These are phyloP conservation scores for Ogataea ganodermae DNA, from an alignment of 805 yeast species.

Conservation along the genomic window DNA sequence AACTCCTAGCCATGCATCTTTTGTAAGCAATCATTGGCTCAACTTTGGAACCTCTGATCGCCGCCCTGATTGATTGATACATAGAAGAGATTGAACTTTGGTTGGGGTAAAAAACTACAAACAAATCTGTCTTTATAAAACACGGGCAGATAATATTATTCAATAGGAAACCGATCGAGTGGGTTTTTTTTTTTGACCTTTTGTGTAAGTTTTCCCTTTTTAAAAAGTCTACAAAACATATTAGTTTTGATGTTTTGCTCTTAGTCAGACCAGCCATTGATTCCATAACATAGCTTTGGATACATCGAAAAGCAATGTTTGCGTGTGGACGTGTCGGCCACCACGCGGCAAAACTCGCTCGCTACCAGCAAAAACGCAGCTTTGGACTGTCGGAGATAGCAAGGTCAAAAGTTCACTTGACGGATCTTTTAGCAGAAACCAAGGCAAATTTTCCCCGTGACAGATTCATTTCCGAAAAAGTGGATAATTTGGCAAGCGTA, in stretches of 20 bases:
- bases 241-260: neutral
- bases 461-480: conserved; percentile 15
- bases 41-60: too few relatives aligned
- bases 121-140: conserved; percentile 1
- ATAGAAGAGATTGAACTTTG: too few relatives aligned
- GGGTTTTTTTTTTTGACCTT: conserved; percentile 3
- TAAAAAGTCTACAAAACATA: too few relatives aligned
- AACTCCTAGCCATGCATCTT: neutral
- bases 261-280: neutral
- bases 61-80: too few relatives aligned
- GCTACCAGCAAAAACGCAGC: neutral
- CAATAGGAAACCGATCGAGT: conserved; percentile 5
- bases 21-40: neutral
- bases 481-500: conserved; percentile 19
- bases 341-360: neutral
- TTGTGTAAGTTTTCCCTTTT: neutral
- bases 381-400: conserved; percentile 1
- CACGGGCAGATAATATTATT: neutral
- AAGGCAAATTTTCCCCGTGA: conserved; percentile 18
- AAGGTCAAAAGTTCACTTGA: conserved; percentile 1
- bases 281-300: neutral
- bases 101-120: neutral
- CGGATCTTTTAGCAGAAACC: conserved; percentile 15
- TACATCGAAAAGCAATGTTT: conserved; percentile 7
- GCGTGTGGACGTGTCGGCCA: neutral